phyloP scores from a whole-genome alignment of 306 rosid species.

The Fagus crenata region DNA sequence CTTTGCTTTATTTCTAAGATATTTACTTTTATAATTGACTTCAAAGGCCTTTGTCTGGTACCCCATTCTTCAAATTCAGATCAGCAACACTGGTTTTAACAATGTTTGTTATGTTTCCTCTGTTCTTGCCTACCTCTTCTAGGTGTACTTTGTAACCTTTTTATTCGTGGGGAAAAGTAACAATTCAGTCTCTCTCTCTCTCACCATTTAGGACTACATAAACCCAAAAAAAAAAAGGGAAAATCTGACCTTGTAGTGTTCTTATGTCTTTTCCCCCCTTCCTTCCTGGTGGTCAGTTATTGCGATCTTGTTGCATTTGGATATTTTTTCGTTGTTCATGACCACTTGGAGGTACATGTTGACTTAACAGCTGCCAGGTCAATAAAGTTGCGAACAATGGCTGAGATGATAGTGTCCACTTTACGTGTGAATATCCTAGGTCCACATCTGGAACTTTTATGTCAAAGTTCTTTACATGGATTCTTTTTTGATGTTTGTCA shows the following conservation, averaged over 20 bases:
- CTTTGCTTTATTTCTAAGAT: background rate
- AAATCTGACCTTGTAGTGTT: background rate
- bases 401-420: background rate
- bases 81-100: background rate
- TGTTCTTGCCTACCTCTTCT: background rate
- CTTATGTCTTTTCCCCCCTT: background rate
- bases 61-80: background rate
- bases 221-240: background rate
- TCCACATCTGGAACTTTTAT: background rate
- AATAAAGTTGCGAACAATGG: background rate
- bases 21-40: background rate
- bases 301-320: background rate
- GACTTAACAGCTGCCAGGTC: background rate
- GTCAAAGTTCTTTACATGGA: background rate
- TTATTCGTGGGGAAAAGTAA: background rate
- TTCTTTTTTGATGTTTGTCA: background rate
- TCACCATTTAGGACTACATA: background rate
- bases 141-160: background rate
- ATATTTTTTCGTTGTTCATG: background rate
- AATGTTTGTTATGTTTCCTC: background rate
- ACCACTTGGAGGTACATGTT: background rate
- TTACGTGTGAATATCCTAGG: background rate
- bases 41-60: background rate
- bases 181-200: background rate
- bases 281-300: background rate